Conservation (phyloP, 805 yeast species). For the Myxozyma neglecta region DNA sequence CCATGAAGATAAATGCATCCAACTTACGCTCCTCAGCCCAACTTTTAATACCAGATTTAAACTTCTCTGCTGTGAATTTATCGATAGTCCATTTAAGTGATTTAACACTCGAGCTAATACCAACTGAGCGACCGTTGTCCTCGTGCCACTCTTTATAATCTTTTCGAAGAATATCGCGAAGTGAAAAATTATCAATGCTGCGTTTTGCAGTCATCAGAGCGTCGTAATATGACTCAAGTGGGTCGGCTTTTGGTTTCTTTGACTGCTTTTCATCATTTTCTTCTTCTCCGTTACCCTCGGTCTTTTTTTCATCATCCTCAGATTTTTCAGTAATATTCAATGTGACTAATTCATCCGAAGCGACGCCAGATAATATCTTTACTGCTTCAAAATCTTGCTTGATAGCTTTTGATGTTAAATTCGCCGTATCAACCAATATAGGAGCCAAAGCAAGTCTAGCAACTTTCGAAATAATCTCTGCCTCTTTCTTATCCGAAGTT, state of each 20-base stretch:
- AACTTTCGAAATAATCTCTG: conserved; percentile 27
- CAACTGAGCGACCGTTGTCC: conserved; percentile 47
- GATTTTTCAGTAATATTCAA: neutral
- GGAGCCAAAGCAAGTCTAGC: conserved; percentile 62
- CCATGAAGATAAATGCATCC: conserved; percentile 51
- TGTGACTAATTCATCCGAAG: neutral
- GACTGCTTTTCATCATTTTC: neutral
- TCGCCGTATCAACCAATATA: conserved; percentile 71
- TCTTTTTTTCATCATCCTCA: neutral
- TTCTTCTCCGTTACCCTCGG: neutral
- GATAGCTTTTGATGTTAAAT: conserved; percentile 55
- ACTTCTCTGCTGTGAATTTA: conserved; percentile 33
- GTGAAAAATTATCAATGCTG: conserved; percentile 59
- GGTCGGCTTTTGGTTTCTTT: neutral
- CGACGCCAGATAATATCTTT: conserved; percentile 39
- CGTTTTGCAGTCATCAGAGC: conserved; percentile 54
- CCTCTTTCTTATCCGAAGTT: conserved; percentile 38
- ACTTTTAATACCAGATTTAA: conserved; percentile 37
- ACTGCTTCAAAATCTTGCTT: conserved; percentile 53
- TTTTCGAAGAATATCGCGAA: conserved; percentile 66
- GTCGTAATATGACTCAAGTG: conserved; percentile 33
- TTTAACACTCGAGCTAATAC: conserved; percentile 75
- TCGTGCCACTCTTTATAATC: conserved; percentile 76
- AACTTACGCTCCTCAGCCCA: conserved; percentile 41
- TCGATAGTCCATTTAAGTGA: conserved; percentile 54